Evolutionary conservation across 108 stramenopile species (phyloP), one percentile per base, ranked within the genome.

Genomic region (Fragilariopsis cylindrus): DNA sequence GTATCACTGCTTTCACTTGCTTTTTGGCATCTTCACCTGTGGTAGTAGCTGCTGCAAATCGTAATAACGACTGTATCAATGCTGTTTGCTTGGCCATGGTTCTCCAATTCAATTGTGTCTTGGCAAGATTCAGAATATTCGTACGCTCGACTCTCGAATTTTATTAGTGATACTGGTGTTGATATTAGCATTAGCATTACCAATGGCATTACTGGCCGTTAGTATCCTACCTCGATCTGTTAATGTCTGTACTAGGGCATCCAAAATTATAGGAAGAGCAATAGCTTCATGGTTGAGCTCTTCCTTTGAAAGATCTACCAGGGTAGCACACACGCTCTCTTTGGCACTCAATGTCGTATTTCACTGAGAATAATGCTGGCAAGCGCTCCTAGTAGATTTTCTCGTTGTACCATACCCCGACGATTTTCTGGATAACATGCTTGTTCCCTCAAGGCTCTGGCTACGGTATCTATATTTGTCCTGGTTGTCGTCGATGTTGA

Each of bases 401-500:
- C 43, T n/a, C 55, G 60, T n/a, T 70, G 52, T 5, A 57, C 72
- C 56, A 87, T 58, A 2, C 66, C 48, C 44, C 39, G 46, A 41
- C 79, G 55, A 63, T 87, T 87, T 3, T 69, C 74, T 3, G 79
- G 68, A 55, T 75, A 68, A 8, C 11, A 15, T 9, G 83, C 74
- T 72, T 84, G 84, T 43, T 82, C 79, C 57, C 70, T 75, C 47
- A 87, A 21, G 3, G 75, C 75, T 46, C 78, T 58, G 42, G 84
- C 76, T 47, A 82, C 64, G 12, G 72, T 76, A 39, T 71, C 69
- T 5, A 70, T 44, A 21, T n/a, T 60, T 50, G 9, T 58, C 39
- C 13, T 48, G 63, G 43, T 53, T 71, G 57, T 47, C n/a, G 62
- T 39, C 18, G 60, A 60, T 44, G 63, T 42, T 43, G 57, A n/a